Base-by-base conservation (phyloP, 352 stramenopile species). In the Phytophthora constricta region DNA sequence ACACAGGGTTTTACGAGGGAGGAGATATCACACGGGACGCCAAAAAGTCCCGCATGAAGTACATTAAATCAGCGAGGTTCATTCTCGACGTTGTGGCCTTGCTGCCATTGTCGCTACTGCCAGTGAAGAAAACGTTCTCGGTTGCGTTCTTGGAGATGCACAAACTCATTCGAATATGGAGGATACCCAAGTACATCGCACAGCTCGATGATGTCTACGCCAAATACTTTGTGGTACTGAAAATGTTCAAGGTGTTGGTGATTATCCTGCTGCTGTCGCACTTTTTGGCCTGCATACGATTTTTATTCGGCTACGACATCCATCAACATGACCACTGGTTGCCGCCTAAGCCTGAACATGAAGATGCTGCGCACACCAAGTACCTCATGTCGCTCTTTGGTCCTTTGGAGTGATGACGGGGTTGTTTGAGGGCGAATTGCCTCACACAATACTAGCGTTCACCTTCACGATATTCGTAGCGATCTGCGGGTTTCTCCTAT, bases 371-470 rank as follows among this genome's bases (percentile, higher is more conserved):
- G 2, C 51, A 72, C 2, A 77, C 62, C 0, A 73, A 77, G 27
- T 91, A 91, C 42, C 50, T 91, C 8, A 80, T 80, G 77, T 89
- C 77, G 22, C 51, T 88, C 5, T 91, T 52, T 91, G 83, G 80
- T 70, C 75, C 0, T 87, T 91, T 49, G 80, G 80, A 2, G 28
- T 91, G 3, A 74, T 91, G 28, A 87, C 80, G 11, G 83, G 83
- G 1, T 56, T 91, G 8, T 90, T 86, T 50, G 84, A 92, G 62
- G 84, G 84, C 5, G 78, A 90, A 56, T 55, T 90, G 0, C 84
- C 84, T 16, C 72, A 77, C 16, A 72, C 72, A 0, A 72, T 79
- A 3, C 16, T 65, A 4, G 76, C 84, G 51, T 90, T 89, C 58
- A 51, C 80, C 20, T 92, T 91, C 60, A 88, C 82, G 43, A 79